phyloP scores from a whole-genome alignment of 164 flowering plant species.

The Stephania cephalantha region DNA sequence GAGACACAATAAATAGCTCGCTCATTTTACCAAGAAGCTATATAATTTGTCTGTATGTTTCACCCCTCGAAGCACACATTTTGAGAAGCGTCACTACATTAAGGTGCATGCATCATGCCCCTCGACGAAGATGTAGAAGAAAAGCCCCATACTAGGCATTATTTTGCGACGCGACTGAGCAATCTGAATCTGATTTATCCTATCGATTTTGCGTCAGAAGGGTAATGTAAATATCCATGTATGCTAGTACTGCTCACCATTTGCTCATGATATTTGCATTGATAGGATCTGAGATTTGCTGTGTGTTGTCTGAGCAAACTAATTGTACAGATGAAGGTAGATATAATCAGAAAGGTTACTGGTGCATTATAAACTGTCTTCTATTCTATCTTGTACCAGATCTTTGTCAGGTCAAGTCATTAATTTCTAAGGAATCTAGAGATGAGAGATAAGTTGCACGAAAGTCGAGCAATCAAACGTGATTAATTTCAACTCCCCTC shows the following conservation, averaged over 20 bases:
- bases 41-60: neutral
- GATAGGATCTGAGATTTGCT: neutral
- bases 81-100: neutral
- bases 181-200: neutral
- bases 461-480: too few relatives aligned
- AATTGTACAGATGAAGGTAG: neutral
- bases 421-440: neutral
- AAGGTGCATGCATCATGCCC: too few relatives aligned
- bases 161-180: neutral
- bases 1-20: neutral
- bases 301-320: neutral
- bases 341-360: neutral
- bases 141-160: neutral
- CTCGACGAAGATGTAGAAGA: neutral
- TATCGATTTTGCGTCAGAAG: neutral
- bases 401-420: neutral
- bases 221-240: neutral
- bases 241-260: neutral
- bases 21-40: neutral
- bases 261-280: neutral
- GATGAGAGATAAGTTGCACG: too few relatives aligned
- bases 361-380: neutral
- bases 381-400: neutral
- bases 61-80: neutral
- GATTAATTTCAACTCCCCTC: too few relatives aligned